phyloP scores from a whole-genome alignment of 345 rosid genomes.

The Aquilaria malaccensis region DNA sequence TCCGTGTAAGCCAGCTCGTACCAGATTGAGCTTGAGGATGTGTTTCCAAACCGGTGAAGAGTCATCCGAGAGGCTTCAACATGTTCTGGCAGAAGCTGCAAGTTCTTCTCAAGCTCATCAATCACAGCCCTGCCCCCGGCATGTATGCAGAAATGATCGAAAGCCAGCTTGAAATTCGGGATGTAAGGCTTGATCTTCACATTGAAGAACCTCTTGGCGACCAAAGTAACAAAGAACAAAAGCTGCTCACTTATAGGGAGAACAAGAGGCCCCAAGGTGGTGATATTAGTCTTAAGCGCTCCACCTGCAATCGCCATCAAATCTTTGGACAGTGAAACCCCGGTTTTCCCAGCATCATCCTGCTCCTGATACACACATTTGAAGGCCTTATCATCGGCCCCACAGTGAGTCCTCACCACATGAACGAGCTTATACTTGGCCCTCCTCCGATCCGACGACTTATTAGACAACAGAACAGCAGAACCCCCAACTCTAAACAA shows the following conservation, averaged over 20 bases:
- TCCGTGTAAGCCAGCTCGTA: constrained; percentile 81
- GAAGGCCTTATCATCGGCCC: constrained; percentile 80
- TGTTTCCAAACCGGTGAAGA: constrained; percentile 82
- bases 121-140: constrained; percentile 92
- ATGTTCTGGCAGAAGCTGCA: constrained; percentile 62
- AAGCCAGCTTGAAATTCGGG: constrained; percentile 92
- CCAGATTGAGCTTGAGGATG: constrained; percentile 92
- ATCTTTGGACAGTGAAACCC: constrained; percentile 86
- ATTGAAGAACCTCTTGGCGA: constrained; percentile 53
- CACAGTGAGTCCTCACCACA: constrained; percentile 88
- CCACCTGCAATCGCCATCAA: constrained; percentile 88
- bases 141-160: constrained; percentile 86
- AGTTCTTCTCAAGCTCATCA: constrained; percentile 91
- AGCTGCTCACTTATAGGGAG: constrained; percentile 88
- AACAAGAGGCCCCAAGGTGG: constrained; percentile 87
- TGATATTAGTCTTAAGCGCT: constrained; percentile 80
- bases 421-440: constrained; percentile 85
- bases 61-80: constrained; percentile 91
- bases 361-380: constrained; percentile 86
- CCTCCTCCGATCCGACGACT: constrained; percentile 36
- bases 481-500: constrained; percentile 83
- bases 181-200: constrained; percentile 72
- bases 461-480: constrained; percentile 66
- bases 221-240: constrained; percentile 64
- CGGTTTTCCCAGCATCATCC: constrained; percentile 67